Percentiles rank a stretch among this genome's conserved stretches.
phyloP scores from a whole-genome alignment of 2,329 filamentous ascomycete genomes.

The Penicillium sp. region DNA sequence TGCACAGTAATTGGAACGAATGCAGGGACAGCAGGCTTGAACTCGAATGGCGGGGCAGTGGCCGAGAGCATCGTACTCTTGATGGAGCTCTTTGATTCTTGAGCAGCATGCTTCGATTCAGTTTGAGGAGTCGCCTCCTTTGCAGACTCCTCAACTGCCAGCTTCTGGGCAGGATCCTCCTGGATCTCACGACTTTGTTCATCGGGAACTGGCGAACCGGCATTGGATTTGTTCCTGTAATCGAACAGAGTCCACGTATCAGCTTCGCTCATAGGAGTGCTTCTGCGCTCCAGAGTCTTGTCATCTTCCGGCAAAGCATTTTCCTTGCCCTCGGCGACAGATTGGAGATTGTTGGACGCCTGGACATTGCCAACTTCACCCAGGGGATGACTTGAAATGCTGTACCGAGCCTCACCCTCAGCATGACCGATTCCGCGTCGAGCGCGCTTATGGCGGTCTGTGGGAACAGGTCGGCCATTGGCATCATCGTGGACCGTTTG shows the following conservation, averaged over 20 bases:
- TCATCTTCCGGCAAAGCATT: constrained; percentile 42
- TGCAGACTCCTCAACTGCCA: constrained; percentile 11
- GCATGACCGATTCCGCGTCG: constrained; percentile 64
- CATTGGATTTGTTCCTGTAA: constrained; percentile 55
- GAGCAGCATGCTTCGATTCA: constrained; percentile 13
- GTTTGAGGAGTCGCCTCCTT: constrained; percentile 6
- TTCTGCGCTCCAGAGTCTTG: constrained; percentile 24
- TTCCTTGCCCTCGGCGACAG: constrained; percentile 37
- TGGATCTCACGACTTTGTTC: constrained; percentile 9
- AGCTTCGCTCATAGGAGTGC: constrained; percentile 36
- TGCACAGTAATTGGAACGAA: constrained; percentile 24
- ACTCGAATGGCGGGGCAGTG: constrained; percentile 66
- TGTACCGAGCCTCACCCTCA: constrained; percentile 74
- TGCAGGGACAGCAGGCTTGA: constrained; percentile 36
- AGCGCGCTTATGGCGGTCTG: constrained; percentile 72
- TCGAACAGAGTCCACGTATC: constrained; percentile 62
- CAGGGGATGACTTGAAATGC: constrained; percentile 46
- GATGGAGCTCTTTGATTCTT: constrained; percentile 22
- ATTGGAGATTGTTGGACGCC: constrained; percentile 23
- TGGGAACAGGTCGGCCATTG: constrained; percentile 61
- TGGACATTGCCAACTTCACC: constrained; percentile 32
- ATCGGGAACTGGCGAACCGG: constrained; percentile 46
- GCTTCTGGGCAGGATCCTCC: constrained; percentile 13
- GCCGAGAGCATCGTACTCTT: constrained; percentile 64
- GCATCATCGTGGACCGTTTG: constrained; percentile 50